Conservation (phyloP, 176 grass and related monocot genomes). For the Oryza coarctata region DNA sequence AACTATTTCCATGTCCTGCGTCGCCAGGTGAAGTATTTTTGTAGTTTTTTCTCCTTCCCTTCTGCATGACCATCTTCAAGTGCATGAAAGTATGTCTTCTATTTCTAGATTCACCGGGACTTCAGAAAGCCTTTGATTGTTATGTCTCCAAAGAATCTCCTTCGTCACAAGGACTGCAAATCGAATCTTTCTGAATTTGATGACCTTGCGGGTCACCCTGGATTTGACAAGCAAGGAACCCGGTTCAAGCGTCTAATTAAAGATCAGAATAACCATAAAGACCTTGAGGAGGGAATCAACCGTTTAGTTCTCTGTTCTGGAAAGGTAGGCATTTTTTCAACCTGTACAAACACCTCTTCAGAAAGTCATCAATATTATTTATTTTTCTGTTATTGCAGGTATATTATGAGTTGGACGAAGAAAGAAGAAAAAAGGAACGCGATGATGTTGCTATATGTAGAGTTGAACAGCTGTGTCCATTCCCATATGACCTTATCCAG, state of each 20-base stretch:
- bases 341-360: neutral
- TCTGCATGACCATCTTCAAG: constrained; percentile 10
- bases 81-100: constrained; percentile 20
- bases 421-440: constrained; percentile 63
- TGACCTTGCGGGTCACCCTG: constrained; percentile 83
- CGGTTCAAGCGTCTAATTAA: constrained; percentile 97
- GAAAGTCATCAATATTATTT: neutral
- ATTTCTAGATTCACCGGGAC: constrained; percentile 81
- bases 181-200: constrained; percentile 95
- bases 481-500: constrained; percentile 87
- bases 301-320: constrained; percentile 91
- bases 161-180: constrained; percentile 97
- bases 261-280: constrained; percentile 70
- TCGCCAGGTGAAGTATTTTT: constrained; percentile 63
- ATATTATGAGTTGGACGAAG: constrained; percentile 94
- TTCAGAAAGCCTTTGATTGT: constrained; percentile 94
- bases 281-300: constrained; percentile 85
- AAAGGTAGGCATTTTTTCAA: constrained; percentile 49
- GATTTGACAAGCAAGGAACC: constrained; percentile 98
- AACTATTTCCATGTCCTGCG: constrained; percentile 97
- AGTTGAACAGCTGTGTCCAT: constrained; percentile 94
- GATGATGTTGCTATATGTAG: constrained; percentile 93
- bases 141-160: constrained; percentile 92
- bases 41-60: neutral
- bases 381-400: constrained; percentile 48